These are phyloP conservation scores for Boeremia lycopersici DNA, from an alignment of 2,329 filamentous ascomycete species.

Conservation along the genomic window DNA sequence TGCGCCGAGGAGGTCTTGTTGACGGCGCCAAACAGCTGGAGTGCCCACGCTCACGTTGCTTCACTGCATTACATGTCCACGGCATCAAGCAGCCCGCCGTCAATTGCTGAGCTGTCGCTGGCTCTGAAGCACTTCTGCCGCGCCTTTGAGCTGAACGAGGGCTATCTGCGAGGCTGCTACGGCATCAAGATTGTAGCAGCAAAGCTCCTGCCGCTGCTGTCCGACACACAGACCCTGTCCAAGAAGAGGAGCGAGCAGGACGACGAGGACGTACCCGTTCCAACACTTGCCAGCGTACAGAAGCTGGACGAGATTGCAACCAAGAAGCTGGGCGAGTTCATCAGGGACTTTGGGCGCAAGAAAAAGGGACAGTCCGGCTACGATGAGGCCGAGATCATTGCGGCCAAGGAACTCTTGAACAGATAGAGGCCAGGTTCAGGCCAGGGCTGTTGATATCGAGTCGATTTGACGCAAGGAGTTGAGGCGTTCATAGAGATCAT, in stretches of 20 bases:
- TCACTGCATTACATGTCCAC: constrained; percentile 78
- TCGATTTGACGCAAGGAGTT: constrained; percentile 8
- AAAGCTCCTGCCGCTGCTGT: constrained; percentile 41
- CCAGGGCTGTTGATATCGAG: neutral
- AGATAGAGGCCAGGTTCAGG: constrained; percentile 47
- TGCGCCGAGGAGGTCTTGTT: constrained; percentile 89
- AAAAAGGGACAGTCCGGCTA: constrained; percentile 75
- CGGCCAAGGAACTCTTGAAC: constrained; percentile 70
- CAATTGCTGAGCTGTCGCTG: constrained; percentile 62
- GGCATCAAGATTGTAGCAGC: constrained; percentile 77
- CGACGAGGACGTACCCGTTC: constrained; percentile 55
- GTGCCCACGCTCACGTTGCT: constrained; percentile 86
- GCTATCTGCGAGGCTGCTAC: constrained; percentile 91
- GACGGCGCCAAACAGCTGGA: constrained; percentile 91
- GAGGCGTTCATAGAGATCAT: constrained; percentile 6
- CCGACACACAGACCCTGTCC: constrained; percentile 27
- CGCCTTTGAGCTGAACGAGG: constrained; percentile 90
- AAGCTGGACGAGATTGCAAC: constrained; percentile 75
- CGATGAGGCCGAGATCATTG: constrained; percentile 71
- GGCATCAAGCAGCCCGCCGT: constrained; percentile 31
- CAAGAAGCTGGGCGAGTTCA: constrained; percentile 76
- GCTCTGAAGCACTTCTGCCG: constrained; percentile 85
- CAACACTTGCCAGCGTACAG: constrained; percentile 64
- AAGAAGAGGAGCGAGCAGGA: constrained; percentile 38
- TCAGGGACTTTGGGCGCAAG: constrained; percentile 65